Base-by-base conservation (phyloP, 495 filamentous ascomycete genomes). In the Platismatia glauca region DNA sequence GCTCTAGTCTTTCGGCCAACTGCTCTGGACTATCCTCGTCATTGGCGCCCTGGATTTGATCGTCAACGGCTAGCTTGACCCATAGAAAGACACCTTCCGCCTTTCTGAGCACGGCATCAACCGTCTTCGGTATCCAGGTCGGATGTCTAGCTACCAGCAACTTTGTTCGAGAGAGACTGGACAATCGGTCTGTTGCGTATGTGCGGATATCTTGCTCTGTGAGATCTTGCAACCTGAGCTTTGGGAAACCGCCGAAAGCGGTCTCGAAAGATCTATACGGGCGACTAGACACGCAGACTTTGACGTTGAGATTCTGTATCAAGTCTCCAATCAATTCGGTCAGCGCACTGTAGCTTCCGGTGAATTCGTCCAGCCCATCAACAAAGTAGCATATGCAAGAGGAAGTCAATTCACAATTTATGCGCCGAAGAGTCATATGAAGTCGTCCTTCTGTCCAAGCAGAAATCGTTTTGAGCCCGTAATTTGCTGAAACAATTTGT, bases 201-300 rank as follows among this genome's bases (percentile, higher is more conserved):
- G 8, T 2, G 2, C 37, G 5, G 12, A 38, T 7, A 38, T 38
- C 9, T 38, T 13, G 7, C 8, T 38, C 7, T 38, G 61, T 58
- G 1, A 63, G 33, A 20, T 63, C 53, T 2, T 63, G 61, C 31
- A 58, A 41, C 18, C 29, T 22, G 7, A 63, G 53, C 61, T 44
- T 63, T 12, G 27, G 1, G 8, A 3, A 8, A 9, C 9, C 8
- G 22, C 61, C 53, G n/a, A 63, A 58, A 15, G 35, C 61, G 12
- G 58, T 33, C 18, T 22, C 31, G 31, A 63, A 63, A 11, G 9
- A 27, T 24, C 37, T 37, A 20, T 48, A 63, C 13, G 55, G 53
- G 7, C 61, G 61, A 37, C 61, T 63, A 7, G 61, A 63, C 27
- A 58, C 18, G 52, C 61, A 63, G 22, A 46, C 27, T 39, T 63